phyloP scores from a whole-genome alignment of 1,284 basidiomycete genomes.

The Leccinum insolens region DNA sequence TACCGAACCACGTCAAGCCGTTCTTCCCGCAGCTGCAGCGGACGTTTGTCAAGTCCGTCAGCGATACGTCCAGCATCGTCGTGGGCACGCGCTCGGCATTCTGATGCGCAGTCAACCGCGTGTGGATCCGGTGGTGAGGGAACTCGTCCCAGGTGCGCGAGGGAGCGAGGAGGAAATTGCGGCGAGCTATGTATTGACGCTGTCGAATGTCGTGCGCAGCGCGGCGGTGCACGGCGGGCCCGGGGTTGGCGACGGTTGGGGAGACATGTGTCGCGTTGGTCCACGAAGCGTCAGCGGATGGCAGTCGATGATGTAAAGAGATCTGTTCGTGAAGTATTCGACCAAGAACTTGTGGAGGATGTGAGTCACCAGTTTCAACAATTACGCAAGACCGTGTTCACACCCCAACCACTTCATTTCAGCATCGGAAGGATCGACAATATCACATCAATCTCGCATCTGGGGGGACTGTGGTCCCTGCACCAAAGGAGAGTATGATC shows the following conservation, averaged over 20 bases:
- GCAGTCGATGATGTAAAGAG: too few species aligned
- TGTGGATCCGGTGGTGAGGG: background rate
- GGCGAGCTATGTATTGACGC: too few species aligned
- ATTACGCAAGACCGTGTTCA: too few species aligned
- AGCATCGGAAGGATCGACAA: too few species aligned
- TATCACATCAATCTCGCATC: too few species aligned
- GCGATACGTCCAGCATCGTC: slow-evolving; percentile 77
- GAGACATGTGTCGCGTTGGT: slow-evolving; percentile 78
- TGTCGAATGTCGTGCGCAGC: too few species aligned
- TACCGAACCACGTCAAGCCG: slow-evolving; percentile 91
- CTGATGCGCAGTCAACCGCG: slow-evolving; percentile 81
- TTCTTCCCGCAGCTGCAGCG: slow-evolving; percentile 99
- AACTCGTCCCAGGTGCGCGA: slow-evolving; percentile 60
- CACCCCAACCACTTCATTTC: too few species aligned
- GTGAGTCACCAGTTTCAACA: too few species aligned
- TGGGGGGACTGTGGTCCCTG: too few species aligned
- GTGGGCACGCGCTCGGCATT: slow-evolving; percentile 77
- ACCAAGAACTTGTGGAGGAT: too few species aligned
- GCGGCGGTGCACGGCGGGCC: slow-evolving; percentile 52
- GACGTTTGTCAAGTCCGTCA: slow-evolving; percentile 94
- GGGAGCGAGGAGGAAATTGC: slow-evolving; percentile 30
- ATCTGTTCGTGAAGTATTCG: too few species aligned
- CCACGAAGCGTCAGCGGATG: slow-evolving; percentile 51
- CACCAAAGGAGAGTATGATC: too few species aligned
- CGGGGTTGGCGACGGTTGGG: slow-evolving; percentile 66